Percentiles rank a stretch among this genome's conserved stretches.
phyloP scores from a whole-genome alignment of 768 basidiomycete genomes.

The Daedalea quercina region DNA sequence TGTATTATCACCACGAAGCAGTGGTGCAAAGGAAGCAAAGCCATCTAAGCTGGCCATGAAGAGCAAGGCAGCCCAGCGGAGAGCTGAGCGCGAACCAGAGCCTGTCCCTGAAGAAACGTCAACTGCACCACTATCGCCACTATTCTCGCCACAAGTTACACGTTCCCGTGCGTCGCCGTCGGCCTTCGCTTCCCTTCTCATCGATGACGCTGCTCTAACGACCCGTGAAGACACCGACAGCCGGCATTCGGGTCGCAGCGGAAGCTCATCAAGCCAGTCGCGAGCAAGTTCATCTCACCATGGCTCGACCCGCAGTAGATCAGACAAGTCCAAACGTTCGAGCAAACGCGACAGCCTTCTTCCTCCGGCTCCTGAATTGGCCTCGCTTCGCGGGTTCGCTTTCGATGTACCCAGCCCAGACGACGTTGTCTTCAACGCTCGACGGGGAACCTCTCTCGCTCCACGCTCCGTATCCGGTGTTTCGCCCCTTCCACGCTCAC shows the following conservation, averaged over 20 bases:
- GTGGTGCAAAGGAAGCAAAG: slow-evolving; percentile 23
- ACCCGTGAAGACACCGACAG: slow-evolving; percentile 14
- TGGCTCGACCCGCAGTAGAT: not conserved
- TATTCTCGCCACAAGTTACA: slow-evolving; percentile 49
- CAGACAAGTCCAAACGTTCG: not conserved
- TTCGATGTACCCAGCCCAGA: slow-evolving; percentile 90
- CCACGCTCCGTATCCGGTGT: slow-evolving; percentile 35
- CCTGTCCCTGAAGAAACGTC: slow-evolving; percentile 26
- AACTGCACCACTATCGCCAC: slow-evolving; percentile 37
- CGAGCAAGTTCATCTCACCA: not conserved
- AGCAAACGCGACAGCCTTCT: slow-evolving; percentile 5
- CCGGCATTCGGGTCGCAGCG: slow-evolving; percentile 16
- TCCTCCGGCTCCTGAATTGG: slow-evolving; percentile 28
- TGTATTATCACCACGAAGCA: not conserved
- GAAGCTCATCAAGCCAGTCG: not conserved
- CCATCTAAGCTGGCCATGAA: slow-evolving; percentile 76
- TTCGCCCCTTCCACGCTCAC: slow-evolving; percentile 5
- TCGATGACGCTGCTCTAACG: slow-evolving; percentile 42
- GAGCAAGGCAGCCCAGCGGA: slow-evolving; percentile 51
- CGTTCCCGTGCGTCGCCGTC: slow-evolving; percentile 72
- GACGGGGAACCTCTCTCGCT: slow-evolving; percentile 62
- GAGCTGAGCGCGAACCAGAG: slow-evolving; percentile 32
- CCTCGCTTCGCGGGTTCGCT: slow-evolving; percentile 40
- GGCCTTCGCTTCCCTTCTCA: slow-evolving; percentile 45
- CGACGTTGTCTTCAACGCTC: slow-evolving; percentile 76